Conservation (phyloP, 345 rosid genomes). For the Populus nigra region DNA sequence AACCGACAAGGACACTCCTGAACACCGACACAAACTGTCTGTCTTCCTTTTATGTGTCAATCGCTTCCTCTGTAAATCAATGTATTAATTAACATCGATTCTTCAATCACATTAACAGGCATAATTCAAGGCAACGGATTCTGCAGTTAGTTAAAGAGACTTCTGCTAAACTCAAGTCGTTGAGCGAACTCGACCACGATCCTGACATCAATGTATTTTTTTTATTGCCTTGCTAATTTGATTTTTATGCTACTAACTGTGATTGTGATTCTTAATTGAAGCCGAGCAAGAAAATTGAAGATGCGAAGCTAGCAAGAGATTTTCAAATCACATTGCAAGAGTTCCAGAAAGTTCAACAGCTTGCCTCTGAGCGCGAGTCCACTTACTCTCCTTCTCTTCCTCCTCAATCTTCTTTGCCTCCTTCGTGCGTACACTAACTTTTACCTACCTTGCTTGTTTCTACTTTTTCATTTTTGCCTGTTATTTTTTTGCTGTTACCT, state of each 20-base stretch:
- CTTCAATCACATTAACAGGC: conserved; percentile 30
- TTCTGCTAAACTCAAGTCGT: conserved; percentile 55
- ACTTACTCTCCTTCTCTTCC: conserved; percentile 51
- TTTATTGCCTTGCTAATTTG: background rate
- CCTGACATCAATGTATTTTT: conserved; percentile 34
- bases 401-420: conserved; percentile 32
- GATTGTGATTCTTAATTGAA: background rate
- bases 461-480: too few species aligned
- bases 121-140: conserved; percentile 55
- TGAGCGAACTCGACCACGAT: conserved; percentile 53
- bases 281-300: conserved; percentile 60
- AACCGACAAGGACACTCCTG: conserved; percentile 62
- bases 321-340: conserved; percentile 56
- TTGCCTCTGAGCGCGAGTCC: conserved; percentile 64
- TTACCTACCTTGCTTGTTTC: background rate
- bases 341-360: conserved; percentile 66
- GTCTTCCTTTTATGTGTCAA: background rate
- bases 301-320: conserved; percentile 70
- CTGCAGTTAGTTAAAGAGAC: conserved; percentile 63
- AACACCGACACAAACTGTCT: conserved; percentile 58
- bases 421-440: conserved; percentile 18
- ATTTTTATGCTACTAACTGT: background rate
- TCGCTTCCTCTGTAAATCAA: background rate
- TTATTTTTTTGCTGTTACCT: background rate
- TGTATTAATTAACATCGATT: background rate